Conservation (phyloP, 106 monocot genomes). For the Dendrobium officinale region DNA sequence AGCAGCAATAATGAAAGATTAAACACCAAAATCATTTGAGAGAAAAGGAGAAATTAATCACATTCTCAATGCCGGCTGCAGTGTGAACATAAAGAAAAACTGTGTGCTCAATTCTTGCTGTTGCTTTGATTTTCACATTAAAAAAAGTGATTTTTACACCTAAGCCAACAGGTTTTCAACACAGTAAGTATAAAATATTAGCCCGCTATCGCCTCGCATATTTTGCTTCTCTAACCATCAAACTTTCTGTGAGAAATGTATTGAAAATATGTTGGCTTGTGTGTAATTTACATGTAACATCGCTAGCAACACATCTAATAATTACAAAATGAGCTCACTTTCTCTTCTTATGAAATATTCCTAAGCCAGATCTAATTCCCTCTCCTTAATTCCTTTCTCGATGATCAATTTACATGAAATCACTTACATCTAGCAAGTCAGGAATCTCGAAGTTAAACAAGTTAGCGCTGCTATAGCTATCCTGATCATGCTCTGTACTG, state of each 20-base stretch:
- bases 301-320: no score
- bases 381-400: background rate
- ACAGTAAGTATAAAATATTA: background rate
- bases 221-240: no score
- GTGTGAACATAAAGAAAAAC: background rate
- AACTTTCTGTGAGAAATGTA: background rate
- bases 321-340: background rate
- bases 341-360: no score
- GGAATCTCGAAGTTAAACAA: slow-evolving; percentile 44
- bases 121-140: background rate
- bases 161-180: background rate
- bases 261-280: slow-evolving; percentile 1
- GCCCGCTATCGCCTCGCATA: no score
- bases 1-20: background rate
- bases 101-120: no score
- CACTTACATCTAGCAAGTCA: slow-evolving; percentile 35
- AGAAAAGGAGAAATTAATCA: background rate
- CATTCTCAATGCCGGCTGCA: background rate
- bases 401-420: slow-evolving; percentile 23
- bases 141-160: background rate
- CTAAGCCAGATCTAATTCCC: no score
- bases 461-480: slow-evolving; percentile 24
- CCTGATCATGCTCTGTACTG: slow-evolving; percentile 33
- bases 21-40: background rate
- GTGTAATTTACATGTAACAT: background rate